Evolutionary conservation across 2,329 filamentous ascomycete genomes (phyloP).

Genomic region (Sclerotinia glacialis): DNA sequence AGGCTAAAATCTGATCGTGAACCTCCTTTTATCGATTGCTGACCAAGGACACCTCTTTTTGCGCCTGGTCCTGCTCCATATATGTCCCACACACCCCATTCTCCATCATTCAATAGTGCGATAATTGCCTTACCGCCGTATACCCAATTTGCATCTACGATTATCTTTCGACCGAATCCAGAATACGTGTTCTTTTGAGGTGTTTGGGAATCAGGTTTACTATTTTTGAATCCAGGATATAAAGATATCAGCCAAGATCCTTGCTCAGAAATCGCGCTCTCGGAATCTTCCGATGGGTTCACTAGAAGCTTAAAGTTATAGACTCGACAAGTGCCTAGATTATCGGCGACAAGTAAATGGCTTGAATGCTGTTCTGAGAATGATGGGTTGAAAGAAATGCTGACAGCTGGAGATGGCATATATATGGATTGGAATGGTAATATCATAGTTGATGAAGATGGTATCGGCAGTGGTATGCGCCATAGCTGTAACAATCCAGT

Average conservation of each 20-base stretch:
- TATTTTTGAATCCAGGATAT: constrained; percentile 43
- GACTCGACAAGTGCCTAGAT: constrained; percentile 56
- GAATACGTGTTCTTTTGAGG: constrained; percentile 48
- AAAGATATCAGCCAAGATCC: constrained; percentile 64
- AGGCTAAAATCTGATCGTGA: constrained; percentile 57
- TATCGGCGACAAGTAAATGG: constrained; percentile 56
- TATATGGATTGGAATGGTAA: constrained; percentile 61
- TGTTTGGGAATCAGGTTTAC: constrained; percentile 28
- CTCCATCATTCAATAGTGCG: constrained; percentile 58
- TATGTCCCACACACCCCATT: constrained; percentile 68
- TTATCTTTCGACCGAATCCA: constrained; percentile 52
- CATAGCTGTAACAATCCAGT: constrained; percentile 58
- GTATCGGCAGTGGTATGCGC: constrained; percentile 49
- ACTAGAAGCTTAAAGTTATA: constrained; percentile 59
- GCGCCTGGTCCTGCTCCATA: constrained; percentile 54
- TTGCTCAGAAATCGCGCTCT: constrained; percentile 42
- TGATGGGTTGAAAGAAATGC: constrained; percentile 60
- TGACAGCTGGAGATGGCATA: constrained; percentile 52
- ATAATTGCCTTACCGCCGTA: constrained; percentile 58
- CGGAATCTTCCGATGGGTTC: constrained; percentile 46
- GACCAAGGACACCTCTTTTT: constrained; percentile 44
- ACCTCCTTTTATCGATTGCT: constrained; percentile 49
- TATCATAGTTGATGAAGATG: constrained; percentile 36
- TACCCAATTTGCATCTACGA: constrained; percentile 63
- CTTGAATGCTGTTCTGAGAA: constrained; percentile 44